phyloP scores from a whole-genome alignment of 2,329 filamentous ascomycete genomes.

The Nemania abortiva region DNA sequence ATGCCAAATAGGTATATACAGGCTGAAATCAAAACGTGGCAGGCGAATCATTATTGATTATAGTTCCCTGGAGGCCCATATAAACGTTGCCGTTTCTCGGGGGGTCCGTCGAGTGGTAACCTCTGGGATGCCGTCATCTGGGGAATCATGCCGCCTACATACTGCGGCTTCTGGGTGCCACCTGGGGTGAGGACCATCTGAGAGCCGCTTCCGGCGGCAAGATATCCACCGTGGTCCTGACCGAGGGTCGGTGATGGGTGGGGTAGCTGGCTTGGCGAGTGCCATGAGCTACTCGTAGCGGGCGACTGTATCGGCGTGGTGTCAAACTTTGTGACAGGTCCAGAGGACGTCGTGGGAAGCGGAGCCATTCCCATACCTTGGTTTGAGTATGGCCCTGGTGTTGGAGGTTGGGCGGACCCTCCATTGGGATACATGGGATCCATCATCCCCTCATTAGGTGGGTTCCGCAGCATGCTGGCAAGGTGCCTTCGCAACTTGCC shows the following conservation, averaged over 20 bases:
- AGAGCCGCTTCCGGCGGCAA: slow-evolving; percentile 56
- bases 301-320: slow-evolving; percentile 69
- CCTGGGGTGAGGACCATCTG: slow-evolving; percentile 57
- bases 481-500: slow-evolving; percentile 91
- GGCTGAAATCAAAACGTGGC: slow-evolving; percentile 37
- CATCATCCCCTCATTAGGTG: slow-evolving; percentile 57
- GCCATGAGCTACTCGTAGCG: slow-evolving; percentile 61
- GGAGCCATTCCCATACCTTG: slow-evolving; percentile 52
- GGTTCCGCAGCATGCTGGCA: slow-evolving; percentile 81
- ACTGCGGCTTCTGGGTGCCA: slow-evolving; percentile 53
- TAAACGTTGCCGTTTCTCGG: slow-evolving; percentile 66
- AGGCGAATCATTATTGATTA: slow-evolving; percentile 49
- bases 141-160: slow-evolving; percentile 57
- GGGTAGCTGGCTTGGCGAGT: slow-evolving; percentile 65
- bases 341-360: slow-evolving; percentile 50
- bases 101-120: slow-evolving; percentile 56
- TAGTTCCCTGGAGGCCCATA: slow-evolving; percentile 59
- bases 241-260: slow-evolving; percentile 64
- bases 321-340: slow-evolving; percentile 62
- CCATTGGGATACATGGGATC: slow-evolving; percentile 51
- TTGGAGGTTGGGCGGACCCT: slow-evolving; percentile 48
- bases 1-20: slow-evolving; percentile 47
- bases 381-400: slow-evolving; percentile 51
- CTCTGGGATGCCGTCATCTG: slow-evolving; percentile 50
- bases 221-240: slow-evolving; percentile 59